Evolutionary conservation across 148 eudicot genomes (phyloP), one percentile per base, ranked within the genome.

Genomic region (Drosera capensis): DNA sequence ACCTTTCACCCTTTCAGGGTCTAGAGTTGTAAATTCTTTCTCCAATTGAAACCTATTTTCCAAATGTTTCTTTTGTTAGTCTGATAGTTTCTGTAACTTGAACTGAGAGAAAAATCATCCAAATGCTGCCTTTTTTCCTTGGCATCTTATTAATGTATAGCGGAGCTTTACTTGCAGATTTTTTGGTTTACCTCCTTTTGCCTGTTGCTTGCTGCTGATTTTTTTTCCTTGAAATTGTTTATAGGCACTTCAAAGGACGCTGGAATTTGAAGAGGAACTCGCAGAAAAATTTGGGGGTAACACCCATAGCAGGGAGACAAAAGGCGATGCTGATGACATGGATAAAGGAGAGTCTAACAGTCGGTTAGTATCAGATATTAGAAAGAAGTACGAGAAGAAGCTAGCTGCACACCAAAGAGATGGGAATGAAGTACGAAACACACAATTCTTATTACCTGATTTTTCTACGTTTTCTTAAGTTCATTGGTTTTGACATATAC

Each of bases 221-320:
- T 13, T 43, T 20, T 18, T 34, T 43, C 42, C 56, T 24, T 43
- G 52, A 24, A 45, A 23, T 50, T 21, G 47, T 68, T 46, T 30
- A 47, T 51, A 88, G 97, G 97, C 97, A 4, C 59, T 90, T 60
- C 97, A 90, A 58, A 68, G 97, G 48, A 90, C 97, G 55, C 58
- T 84, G 56, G 97, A 90, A 57, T 90, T 90, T 64, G 97, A 90
- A 70, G 95, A 84, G 43, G 97, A 90, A 64, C 59, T 84, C 43
- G 97, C 95, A 11, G 95, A 84, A 49, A 90, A 80, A 53, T 90
- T 84, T 73, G 95, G 97, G 38, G 87, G 82, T 42, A 80, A 73
- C 22, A 62, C 82, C 56, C 71, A 68, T 19, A 62, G 60, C 49
- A 71, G 65, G 58, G 93, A 75, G 44, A 51, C 45, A 20, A 67